Base-by-base conservation (phyloP, 108 stramenopile genomes). In the Phaeodactylum tricornutum region DNA sequence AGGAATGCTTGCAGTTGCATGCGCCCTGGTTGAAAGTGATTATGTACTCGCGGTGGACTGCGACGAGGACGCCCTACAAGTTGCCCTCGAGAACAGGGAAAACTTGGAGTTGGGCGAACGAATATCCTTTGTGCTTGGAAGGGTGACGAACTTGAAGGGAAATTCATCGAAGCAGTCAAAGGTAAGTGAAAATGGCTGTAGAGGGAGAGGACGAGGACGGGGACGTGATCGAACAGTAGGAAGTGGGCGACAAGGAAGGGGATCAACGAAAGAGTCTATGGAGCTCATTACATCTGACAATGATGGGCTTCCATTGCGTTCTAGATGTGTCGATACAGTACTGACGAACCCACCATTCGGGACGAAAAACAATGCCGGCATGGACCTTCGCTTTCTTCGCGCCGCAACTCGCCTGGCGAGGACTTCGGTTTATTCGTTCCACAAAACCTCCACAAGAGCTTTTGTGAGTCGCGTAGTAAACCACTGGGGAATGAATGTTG, bases 321-420 rank as follows among this genome's bases (percentile, higher is more conserved):
- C 53, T 1, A 43, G 30, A 2, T 55, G 40, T 27, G 53, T 55
- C 28, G 81, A 83, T 55, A 84, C 81, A 22, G 84, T 87, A 7
- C 41, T 92, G 20, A 87, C 83, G 3, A 92, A 92, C 67, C 89
- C 89, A 56, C 89, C 89, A 8, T 92, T 92, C 56, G 89, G 89
- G 25, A 92, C 89, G 14, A 92, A 92, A 58, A 61, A 84, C 42
- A 92, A 92, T 64, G 83, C 85, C 26, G 89, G 89, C 2, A 87
- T 92, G 27, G 89, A 92, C 50, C 57, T 92, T 22, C 68, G 73
- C 47, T 92, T 92, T 40, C 54, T 92, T 12, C 53, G 51, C 21
- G 61, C 85, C 1, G 87, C 74, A 2, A 68, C 65, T 19, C 65
- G 77, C 12, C 36, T 87, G 39, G 86, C 87, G 31, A 50, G 81